Conservation (phyloP, 257 asterid species). For the Solanum sejunctum region DNA sequence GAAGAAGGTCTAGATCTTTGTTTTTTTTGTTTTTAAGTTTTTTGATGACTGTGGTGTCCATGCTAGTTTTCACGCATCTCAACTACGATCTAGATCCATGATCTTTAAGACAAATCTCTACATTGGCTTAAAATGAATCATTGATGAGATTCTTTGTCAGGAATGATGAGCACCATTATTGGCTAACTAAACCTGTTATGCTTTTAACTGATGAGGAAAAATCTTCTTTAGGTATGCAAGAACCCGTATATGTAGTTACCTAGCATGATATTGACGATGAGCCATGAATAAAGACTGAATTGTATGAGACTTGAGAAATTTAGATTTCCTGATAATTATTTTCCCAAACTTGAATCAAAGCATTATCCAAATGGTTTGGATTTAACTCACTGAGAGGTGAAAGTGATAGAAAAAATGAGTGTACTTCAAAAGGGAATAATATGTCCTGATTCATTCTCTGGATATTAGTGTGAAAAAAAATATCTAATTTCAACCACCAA, state of each 20-base stretch:
- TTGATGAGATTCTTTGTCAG: constrained; percentile 53
- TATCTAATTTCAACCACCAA: too few species aligned
- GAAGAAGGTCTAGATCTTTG: constrained; percentile 58
- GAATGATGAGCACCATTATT: constrained; percentile 27
- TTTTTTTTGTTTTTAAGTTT: constrained; percentile 9
- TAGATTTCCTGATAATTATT: constrained; percentile 80
- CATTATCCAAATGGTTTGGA: constrained; percentile 30
- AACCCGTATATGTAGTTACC: constrained; percentile 39
- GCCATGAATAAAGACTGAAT: constrained; percentile 15
- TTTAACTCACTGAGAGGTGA: constrained; percentile 52
- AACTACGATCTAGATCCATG: constrained; percentile 15
- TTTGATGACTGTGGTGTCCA: too few species aligned
- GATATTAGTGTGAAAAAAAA: too few species aligned
- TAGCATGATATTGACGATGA: constrained; percentile 73
- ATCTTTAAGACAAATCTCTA: constrained; percentile 52
- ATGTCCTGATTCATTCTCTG: too few species aligned
- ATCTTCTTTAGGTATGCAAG: background rate
- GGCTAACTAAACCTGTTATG: too few species aligned
- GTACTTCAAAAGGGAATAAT: too few species aligned
- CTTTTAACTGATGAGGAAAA: too few species aligned
- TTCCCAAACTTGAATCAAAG: constrained; percentile 61
- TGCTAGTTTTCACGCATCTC: too few species aligned
- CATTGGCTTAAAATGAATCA: constrained; percentile 77
- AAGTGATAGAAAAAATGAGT: background rate
- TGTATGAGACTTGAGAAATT: constrained; percentile 40